Percentiles rank a stretch among this genome's conserved stretches.
phyloP scores from a whole-genome alignment of 768 basidiomycete genomes.

The Pleurotus platypus region DNA sequence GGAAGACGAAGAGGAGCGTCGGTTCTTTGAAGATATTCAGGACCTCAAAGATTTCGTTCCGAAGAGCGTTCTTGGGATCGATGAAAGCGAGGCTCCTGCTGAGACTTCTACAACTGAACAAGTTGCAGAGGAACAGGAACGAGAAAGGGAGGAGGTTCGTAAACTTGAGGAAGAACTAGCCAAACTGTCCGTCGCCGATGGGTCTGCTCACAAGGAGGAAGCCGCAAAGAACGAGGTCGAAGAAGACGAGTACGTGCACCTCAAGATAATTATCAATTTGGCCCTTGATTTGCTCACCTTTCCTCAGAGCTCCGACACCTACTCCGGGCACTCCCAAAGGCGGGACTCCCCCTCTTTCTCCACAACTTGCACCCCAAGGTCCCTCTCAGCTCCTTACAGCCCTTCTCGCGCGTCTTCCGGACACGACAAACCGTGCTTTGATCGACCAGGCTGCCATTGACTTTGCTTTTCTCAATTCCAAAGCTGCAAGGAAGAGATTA shows the following conservation, averaged over 20 bases:
- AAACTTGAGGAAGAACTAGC: slow-evolving; percentile 66
- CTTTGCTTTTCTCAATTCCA: slow-evolving; percentile 95
- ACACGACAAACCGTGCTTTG: slow-evolving; percentile 85
- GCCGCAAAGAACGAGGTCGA: slow-evolving; percentile 19
- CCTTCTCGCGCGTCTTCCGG: slow-evolving; percentile 85
- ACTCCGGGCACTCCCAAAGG: slow-evolving; percentile 67
- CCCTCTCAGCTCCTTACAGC: slow-evolving; percentile 92
- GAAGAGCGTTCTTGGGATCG: slow-evolving; percentile 77
- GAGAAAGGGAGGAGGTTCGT: slow-evolving; percentile 46
- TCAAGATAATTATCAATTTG: background rate
- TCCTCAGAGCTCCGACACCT: slow-evolving; percentile 49
- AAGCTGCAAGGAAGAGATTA: slow-evolving; percentile 89
- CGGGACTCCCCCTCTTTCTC: slow-evolving; percentile 55
- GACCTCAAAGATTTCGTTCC: slow-evolving; percentile 94
- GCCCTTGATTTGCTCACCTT: background rate
- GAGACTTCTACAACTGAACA: slow-evolving; percentile 9
- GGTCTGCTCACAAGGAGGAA: background rate
- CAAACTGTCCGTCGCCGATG: slow-evolving; percentile 37
- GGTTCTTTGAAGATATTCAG: slow-evolving; percentile 90
- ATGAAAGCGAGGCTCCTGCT: slow-evolving; percentile 32
- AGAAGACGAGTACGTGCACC: slow-evolving; percentile 41
- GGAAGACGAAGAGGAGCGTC: slow-evolving; percentile 96
- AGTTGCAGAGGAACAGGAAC: slow-evolving; percentile 39
- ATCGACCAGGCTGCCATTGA: slow-evolving; percentile 95
- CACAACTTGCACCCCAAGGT: slow-evolving; percentile 78